A percentile compares a stretch with the other conserved stretches of the same genome.
Evolutionary conservation across 352 stramenopile genomes (phyloP).

Genomic region (Phytophthora vignae): DNA sequence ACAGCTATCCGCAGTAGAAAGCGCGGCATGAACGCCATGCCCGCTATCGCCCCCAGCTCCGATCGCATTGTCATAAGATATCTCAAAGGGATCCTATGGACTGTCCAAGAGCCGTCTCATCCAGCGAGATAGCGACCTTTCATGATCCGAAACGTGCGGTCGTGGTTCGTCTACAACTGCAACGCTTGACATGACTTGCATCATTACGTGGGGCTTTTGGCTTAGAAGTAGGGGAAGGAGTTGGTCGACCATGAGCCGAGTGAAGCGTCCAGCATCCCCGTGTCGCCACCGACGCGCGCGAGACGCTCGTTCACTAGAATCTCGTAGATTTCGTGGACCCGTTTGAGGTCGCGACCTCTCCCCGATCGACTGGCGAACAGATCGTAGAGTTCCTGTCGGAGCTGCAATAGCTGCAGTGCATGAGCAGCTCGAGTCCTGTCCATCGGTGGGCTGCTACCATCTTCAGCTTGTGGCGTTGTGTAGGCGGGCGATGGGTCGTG

Average conservation of each 20-base stretch:
- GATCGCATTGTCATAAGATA: slow-evolving; percentile 10
- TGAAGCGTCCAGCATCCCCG: slow-evolving; percentile 13
- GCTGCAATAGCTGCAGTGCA: slow-evolving; percentile 52
- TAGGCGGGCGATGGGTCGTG: slow-evolving; percentile 8
- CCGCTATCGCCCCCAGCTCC: background rate
- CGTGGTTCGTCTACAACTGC: background rate
- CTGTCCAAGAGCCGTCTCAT: slow-evolving; percentile 3
- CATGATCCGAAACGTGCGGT: slow-evolving; percentile 23
- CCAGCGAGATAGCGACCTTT: slow-evolving; percentile 20
- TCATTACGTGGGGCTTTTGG: no score
- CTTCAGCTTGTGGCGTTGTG: background rate
- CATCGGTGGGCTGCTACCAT: background rate
- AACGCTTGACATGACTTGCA: background rate
- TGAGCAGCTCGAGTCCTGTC: slow-evolving; percentile 31
- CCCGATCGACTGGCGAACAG: slow-evolving; percentile 47
- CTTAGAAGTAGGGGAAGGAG: no score
- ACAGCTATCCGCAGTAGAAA: slow-evolving; percentile 11
- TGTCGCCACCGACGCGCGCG: slow-evolving; percentile 23
- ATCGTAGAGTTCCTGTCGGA: slow-evolving; percentile 65
- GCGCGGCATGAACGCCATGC: slow-evolving; percentile 5
- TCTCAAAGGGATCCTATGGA: slow-evolving; percentile 6
- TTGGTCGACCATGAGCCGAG: no score
- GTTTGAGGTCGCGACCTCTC: slow-evolving; percentile 37
- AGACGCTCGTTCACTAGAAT: slow-evolving; percentile 43
- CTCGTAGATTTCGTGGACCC: slow-evolving; percentile 45